Base-by-base conservation (phyloP, 2,329 filamentous ascomycete genomes). In the Pseudovirgaria hyperparasitica region DNA sequence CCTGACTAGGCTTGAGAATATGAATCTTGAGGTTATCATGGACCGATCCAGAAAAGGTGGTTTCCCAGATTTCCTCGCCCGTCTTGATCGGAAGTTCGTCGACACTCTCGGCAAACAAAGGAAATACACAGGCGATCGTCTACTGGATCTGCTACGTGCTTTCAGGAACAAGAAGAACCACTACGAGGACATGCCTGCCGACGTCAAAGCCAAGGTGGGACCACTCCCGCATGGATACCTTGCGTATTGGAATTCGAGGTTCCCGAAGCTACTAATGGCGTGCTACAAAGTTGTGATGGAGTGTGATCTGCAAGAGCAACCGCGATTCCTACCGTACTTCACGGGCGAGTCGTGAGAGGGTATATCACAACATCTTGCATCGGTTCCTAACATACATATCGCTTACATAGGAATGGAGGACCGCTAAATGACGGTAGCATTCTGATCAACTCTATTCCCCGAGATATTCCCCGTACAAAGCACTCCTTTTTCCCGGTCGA, bases 151-250 rank as follows among this genome's bases (percentile, higher is more conserved):
- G 13, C 60, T 98, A 12, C 71, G 90, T 2, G 90, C 87, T 2
- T 61, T 98, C 30, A 68, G 90, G 14, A 98, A 98, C 57, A 98
- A 98, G 69, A 82, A 81, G 43, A 93, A 96, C 38, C 90, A 98
- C 49, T 98, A 94, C 50, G 86, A 93, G 46, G 90, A 98, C 51
- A 87, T 98, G 82, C 70, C 81, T 5, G 80, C 86, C 9, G 60
- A 72, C 25, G 68, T 93, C 36, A 87, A 77, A 55, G 62, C 63
- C 26, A 64, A 67, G 41, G 81, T 93, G 0, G 85, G 84, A 0
- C 58, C 74, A 6, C 48, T 87, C 32, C 79, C 84, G 0, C 76
- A 84, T 9, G 82, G 82, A 0, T 94, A 93, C 46, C 59, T 93
- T 23, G 65, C 64, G 8, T 93, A 92, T 46, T 94, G 85, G 82